Conservation (phyloP, 257 asterid genomes). For the Fraxinus excelsior region DNA sequence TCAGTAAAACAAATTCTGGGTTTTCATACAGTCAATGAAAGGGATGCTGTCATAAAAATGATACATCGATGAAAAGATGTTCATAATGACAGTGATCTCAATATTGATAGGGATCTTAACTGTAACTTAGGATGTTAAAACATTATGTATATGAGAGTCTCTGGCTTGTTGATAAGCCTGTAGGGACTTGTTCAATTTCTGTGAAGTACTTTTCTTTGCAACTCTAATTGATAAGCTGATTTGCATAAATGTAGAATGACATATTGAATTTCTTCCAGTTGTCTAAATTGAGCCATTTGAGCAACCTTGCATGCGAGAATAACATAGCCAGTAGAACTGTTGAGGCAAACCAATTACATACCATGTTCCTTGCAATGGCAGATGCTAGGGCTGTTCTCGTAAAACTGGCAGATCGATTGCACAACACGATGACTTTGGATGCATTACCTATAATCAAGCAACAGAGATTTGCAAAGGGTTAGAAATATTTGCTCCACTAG, state of each 20-base stretch:
- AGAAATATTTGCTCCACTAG: constrained; percentile 92
- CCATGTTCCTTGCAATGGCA: constrained; percentile 97
- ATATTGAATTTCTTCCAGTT: constrained; percentile 47
- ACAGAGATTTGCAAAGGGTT: constrained; percentile 90
- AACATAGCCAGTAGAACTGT: constrained; percentile 80
- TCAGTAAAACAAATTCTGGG: too few relatives aligned
- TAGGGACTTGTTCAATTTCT: background rate
- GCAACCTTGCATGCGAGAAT: constrained; percentile 95
- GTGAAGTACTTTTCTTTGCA: too few relatives aligned
- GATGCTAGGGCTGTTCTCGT: constrained; percentile 96
- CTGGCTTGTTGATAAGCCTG: background rate
- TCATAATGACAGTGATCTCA: too few relatives aligned
- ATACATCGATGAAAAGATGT: background rate
- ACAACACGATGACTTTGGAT: constrained; percentile 90
- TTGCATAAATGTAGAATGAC: background rate
- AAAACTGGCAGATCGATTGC: constrained; percentile 90
- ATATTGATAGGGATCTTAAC: background rate
- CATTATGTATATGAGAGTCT: background rate
- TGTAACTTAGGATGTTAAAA: constrained; percentile 11
- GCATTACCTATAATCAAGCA: constrained; percentile 71
- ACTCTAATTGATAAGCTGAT: constrained; percentile 2
- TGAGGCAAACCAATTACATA: constrained; percentile 91
- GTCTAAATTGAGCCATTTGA: constrained; percentile 88
- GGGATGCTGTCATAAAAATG: background rate
- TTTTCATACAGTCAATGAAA: background rate